Conservation (phyloP, 176 grass and related monocot genomes). For the Poa annua region DNA sequence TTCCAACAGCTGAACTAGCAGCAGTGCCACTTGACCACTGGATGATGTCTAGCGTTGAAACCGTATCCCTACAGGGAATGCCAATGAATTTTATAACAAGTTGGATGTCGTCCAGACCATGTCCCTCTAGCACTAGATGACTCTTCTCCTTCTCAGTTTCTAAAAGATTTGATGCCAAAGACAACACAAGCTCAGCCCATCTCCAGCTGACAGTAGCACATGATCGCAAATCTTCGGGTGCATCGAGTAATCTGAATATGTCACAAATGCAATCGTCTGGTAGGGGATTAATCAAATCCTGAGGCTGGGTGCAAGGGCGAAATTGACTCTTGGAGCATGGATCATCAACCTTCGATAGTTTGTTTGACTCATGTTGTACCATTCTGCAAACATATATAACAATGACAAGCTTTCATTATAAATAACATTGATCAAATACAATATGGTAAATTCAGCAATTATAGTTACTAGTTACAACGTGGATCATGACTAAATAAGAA, state of each 20-base stretch:
- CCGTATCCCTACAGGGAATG: not conserved
- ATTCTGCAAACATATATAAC: constrained; percentile 1
- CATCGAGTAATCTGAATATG: constrained; percentile 20
- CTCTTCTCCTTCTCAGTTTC: not conserved
- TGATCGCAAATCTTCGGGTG: not conserved
- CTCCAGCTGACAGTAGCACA: constrained; percentile 1
- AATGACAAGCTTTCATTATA: not conserved
- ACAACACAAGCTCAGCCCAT: not conserved
- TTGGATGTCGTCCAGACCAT: not conserved
- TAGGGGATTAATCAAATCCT: not conserved
- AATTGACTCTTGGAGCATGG: not conserved
- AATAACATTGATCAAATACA: not conserved
- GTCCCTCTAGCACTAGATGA: not conserved
- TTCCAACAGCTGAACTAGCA: not conserved
- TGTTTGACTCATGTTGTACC: not conserved
- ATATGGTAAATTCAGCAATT: not conserved
- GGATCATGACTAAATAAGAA: not conserved
- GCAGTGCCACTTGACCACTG: not conserved
- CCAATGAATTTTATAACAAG: not conserved
- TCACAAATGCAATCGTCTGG: constrained; percentile 1
- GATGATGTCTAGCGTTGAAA: not conserved
- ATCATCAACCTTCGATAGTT: not conserved
- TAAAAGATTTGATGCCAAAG: not conserved
- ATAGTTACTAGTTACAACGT: not conserved
- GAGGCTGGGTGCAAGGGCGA: not conserved